Conservation (phyloP, 768 basidiomycete genomes). For the Collybia sordida region DNA sequence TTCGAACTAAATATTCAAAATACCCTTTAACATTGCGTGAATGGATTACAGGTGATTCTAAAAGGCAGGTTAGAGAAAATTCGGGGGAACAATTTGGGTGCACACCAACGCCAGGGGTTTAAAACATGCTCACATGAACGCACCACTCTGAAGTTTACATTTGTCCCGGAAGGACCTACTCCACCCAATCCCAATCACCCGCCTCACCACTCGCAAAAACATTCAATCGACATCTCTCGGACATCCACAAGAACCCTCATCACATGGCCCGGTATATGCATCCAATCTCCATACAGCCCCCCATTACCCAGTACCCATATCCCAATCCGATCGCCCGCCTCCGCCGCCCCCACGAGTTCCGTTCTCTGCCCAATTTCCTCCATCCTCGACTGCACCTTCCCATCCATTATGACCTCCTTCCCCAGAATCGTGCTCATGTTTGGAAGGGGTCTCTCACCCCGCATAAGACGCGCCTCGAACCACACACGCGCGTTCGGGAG, state of each 20-base stretch:
- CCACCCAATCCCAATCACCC: no score
- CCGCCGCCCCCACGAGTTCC: background rate
- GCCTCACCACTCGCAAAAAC: background rate
- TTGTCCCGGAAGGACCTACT: no score
- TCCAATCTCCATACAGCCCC: slow-evolving; percentile 3
- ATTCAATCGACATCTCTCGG: slow-evolving; percentile 1
- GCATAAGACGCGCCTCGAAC: background rate
- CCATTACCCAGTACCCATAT: background rate
- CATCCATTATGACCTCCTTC: background rate
- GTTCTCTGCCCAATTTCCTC: background rate
- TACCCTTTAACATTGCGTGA: no score
- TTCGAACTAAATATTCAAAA: no score
- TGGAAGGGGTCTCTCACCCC: background rate
- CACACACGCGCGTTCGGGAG: background rate
- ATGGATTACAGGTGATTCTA: no score
- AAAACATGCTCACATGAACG: no score
- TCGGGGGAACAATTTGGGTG: no score
- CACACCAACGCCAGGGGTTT: no score
- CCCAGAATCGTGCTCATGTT: background rate
- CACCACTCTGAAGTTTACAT: no score
- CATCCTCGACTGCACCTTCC: slow-evolving; percentile 2
- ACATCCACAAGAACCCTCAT: background rate
- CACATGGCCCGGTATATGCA: slow-evolving; percentile 1
- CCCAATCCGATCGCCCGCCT: background rate
- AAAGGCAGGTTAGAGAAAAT: no score